Conservation (phyloP, 306 rosid species). For the Inga oerstediana region DNA sequence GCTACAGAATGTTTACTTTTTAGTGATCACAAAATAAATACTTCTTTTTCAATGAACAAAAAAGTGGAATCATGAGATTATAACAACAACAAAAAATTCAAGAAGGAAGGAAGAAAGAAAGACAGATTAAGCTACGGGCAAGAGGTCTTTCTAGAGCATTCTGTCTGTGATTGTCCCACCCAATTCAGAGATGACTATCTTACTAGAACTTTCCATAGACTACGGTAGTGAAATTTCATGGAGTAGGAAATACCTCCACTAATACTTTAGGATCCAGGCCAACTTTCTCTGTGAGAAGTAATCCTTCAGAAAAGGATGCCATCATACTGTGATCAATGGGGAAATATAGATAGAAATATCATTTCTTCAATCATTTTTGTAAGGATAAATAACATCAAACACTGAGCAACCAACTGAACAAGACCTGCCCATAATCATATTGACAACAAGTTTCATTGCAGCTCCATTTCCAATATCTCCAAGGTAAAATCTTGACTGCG, state of each 20-base stretch:
- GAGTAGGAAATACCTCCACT: constrained; percentile 65
- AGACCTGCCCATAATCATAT: constrained; percentile 99
- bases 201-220: background rate
- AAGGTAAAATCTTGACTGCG: constrained; percentile 86
- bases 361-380: constrained; percentile 31
- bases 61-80: background rate
- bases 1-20: constrained; percentile 9
- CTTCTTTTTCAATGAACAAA: background rate
- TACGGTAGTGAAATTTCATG: constrained; percentile 19
- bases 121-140: background rate
- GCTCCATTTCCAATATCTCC: constrained; percentile 98
- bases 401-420: constrained; percentile 27
- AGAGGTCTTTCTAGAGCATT: background rate
- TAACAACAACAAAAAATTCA: too few relatives aligned
- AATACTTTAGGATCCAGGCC: constrained; percentile 84
- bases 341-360: constrained; percentile 16
- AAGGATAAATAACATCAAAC: constrained; percentile 26
- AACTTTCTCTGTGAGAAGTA: constrained; percentile 87
- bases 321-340: constrained; percentile 70
- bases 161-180: too few relatives aligned
- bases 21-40: background rate
- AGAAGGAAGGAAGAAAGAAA: background rate
- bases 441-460: constrained; percentile 95
- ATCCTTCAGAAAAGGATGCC: constrained; percentile 96
- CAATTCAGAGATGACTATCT: too few relatives aligned